Conservation (phyloP, 1,284 basidiomycete species). For the Moesziomyces parantarcticus region DNA sequence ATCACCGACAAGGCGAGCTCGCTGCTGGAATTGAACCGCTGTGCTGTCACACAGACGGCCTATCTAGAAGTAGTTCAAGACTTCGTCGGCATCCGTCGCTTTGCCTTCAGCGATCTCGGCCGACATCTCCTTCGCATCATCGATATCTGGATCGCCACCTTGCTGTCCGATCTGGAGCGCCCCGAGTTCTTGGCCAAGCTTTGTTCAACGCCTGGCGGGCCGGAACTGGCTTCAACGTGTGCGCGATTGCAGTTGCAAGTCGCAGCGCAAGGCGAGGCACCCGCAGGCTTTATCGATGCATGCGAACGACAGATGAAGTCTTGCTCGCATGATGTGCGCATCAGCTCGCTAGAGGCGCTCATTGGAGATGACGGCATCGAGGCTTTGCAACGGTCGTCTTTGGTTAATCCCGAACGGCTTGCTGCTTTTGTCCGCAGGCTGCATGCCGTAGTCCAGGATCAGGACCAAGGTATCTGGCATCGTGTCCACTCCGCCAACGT, state of each 20-base stretch:
- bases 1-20: conserved; percentile 17
- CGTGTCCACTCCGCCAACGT: conserved; percentile 37
- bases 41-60: conserved; percentile 47
- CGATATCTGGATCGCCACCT: conserved; percentile 16
- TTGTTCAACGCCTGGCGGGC: conserved; percentile 20
- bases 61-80: conserved; percentile 51
- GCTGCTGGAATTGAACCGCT: conserved; percentile 41
- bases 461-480: conserved; percentile 42
- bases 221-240: conserved; percentile 27
- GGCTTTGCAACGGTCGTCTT: conserved; percentile 20
- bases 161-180: conserved; percentile 15
- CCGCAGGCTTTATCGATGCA: conserved; percentile 17
- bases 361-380: conserved; percentile 28
- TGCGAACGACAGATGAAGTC: conserved; percentile 12
- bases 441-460: conserved; percentile 16
- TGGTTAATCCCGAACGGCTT: conserved; percentile 6
- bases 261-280: conserved; percentile 1
- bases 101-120: conserved; percentile 15
- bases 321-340: conserved; percentile 22
- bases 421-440: conserved; percentile 20
- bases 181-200: conserved; percentile 13
- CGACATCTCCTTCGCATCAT: conserved; percentile 17
- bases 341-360: conserved; percentile 36
- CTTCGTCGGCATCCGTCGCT: conserved; percentile 18
- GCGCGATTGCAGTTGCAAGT: conserved; percentile 28